Base-by-base conservation (phyloP, 768 basidiomycete species). In the Calocybe indica region DNA sequence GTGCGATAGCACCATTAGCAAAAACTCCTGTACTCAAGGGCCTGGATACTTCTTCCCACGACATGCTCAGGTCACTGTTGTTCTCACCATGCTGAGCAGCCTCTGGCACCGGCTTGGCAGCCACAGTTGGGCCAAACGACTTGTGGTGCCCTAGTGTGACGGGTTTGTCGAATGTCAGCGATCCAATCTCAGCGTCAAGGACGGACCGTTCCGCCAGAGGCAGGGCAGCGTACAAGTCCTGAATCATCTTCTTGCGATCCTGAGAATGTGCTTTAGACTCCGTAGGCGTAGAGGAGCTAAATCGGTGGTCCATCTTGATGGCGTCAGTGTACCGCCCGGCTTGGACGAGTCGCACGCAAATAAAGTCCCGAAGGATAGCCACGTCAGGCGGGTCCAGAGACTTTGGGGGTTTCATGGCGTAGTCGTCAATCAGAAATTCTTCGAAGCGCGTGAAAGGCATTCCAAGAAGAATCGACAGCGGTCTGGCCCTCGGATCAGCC, bases 291-390 rank as follows among this genome's bases (percentile, higher is more conserved):
- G 67, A 58, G 7, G 71, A 62, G 36, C 72, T 62, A 53, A 88
- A 83, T 55, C 76, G 71, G 43, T 79, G 76, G 61, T 92, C 88
- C 37, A 88, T 71, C 65, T 82, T 84, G 58, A 91, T 78, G 7
- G 88, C 90, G n/a, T 81, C 79, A 0, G 75, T 65, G 55, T 83
- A 82, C 49, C 78, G 76, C 3, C 88, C 89, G 2, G 71, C 74
- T 57, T 88, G 83, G 32, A 92, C 76, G 7, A 91, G 76, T 7
- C 90, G 83, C 11, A 85, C 78, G 51, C 84, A 88, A 29, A 88
- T 72, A n/a, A 92, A 74, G 52, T 92, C 86, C 60, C 88, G 88
- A 0, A 92, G 62, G 10, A 78, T 68, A 5, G 81, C 72, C 22
- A 83, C 60, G 2, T 80, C 76, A 1, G 72, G 55, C 6, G 72